Base-by-base conservation (phyloP, 2,329 filamentous ascomycete species). In the Fusarium marasasianum region DNA sequence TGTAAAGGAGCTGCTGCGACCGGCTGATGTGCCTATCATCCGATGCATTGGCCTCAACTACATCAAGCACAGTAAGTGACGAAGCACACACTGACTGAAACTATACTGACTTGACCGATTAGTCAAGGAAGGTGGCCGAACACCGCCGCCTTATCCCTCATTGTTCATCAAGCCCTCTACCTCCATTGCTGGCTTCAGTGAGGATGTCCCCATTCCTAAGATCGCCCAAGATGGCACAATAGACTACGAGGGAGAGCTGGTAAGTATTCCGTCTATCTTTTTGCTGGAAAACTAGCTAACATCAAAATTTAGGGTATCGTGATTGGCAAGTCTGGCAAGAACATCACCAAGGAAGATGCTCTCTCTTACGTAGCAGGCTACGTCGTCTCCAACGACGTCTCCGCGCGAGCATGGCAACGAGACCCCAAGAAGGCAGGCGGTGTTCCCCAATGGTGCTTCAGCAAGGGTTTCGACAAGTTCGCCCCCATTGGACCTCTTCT, bases 381-480 rank as follows among this genome's bases (percentile, higher is more conserved):
- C 54, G 64, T 79, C 13, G 75, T 72, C 43, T 83, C 87, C 48
- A 90, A 90, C 72, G 88, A 90, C 56, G 81, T 90, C n/a, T 88
- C 88, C 1, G 87, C 87, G 0, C 80, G 88, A 17, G 86, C 86
- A 48, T 83, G 84, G 72, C 88, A 90, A 76, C 79, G 87, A 33
- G 87, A 90, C 55, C 87, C 89, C 6, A 79, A 76, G 13, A 81
- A 81, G 41, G 82, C 81, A 5, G 82, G 82, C 11, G 77, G 78
- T 5, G 80, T 82, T 9, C 81, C 81, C 1, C 88, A 91, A 65
- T 90, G 88, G 80, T 89, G 86, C 71, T 86, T 90, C 65, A 87
- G 87, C 58, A 90, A 90, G 77, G 87, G 84, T 1, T 83, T 85
- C 11, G 87, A 90, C 78, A 88, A 86, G 9, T 89, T 86, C 68